Conservation (phyloP, 2,329 filamentous ascomycete genomes). For the Didymella lethalis region DNA sequence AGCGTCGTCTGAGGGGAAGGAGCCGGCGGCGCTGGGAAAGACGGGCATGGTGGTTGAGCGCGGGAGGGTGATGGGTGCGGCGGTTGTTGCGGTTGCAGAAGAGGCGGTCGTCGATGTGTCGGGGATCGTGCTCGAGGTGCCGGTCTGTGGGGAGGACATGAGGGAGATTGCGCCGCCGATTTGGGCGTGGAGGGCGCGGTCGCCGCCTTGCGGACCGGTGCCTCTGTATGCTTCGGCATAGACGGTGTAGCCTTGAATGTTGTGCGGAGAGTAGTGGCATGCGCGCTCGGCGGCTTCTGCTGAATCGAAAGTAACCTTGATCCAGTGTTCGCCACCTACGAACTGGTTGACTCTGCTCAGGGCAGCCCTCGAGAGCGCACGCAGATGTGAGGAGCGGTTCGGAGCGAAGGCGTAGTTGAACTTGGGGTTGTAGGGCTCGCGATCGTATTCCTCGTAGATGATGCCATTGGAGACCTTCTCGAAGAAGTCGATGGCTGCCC, state of each 20-base stretch:
- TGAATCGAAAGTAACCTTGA: conserved; percentile 65
- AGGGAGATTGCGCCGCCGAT: conserved; percentile 36
- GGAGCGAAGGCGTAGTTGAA: conserved; percentile 79
- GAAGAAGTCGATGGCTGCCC: conserved; percentile 88
- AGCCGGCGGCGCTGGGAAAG: conserved; percentile 26
- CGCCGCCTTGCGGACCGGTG: conserved; percentile 53
- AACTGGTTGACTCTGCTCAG: conserved; percentile 81
- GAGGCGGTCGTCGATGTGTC: conserved; percentile 52
- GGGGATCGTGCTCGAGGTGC: conserved; percentile 45
- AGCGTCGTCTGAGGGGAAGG: conserved; percentile 36
- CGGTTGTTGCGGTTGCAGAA: conserved; percentile 44
- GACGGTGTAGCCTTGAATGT: conserved; percentile 57
- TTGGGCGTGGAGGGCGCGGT: conserved; percentile 53
- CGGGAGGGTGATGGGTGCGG: conserved; percentile 17
- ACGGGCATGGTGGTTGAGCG: conserved; percentile 33
- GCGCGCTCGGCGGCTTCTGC: conserved; percentile 59
- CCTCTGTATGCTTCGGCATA: conserved; percentile 59
- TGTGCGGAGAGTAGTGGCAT: conserved; percentile 57
- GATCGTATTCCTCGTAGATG: conserved; percentile 92
- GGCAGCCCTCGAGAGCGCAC: conserved; percentile 74
- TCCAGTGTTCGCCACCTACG: conserved; percentile 88
- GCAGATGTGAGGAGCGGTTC: conserved; percentile 70
- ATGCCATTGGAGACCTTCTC: conserved; percentile 80
- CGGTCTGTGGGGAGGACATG: conserved; percentile 47
- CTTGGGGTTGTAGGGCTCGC: conserved; percentile 77